A percentile compares a stretch with the other conserved stretches of the same genome.
phyloP scores from a whole-genome alignment of 2,329 filamentous ascomycete genomes.

The Alternaria postmessia region DNA sequence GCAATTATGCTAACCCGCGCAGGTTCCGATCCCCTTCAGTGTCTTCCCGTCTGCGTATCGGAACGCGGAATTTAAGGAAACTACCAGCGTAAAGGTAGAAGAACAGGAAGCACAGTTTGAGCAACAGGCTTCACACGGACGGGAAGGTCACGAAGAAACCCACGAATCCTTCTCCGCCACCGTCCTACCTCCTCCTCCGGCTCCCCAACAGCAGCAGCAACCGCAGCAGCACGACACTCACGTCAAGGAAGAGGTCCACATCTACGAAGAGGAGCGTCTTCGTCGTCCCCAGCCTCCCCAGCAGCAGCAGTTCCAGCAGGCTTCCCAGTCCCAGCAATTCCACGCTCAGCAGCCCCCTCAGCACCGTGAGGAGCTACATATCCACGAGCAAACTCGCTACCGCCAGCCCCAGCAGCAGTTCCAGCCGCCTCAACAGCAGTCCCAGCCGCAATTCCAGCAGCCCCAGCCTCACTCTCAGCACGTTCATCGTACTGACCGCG shows the following conservation, averaged over 20 bases:
- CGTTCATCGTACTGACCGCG: constrained; percentile 30
- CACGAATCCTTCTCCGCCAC: constrained; percentile 59
- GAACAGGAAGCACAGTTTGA: constrained; percentile 86
- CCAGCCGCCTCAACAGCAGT: constrained; percentile 3
- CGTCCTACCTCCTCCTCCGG: constrained; percentile 52
- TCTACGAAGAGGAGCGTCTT: constrained; percentile 79
- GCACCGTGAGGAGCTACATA: constrained; percentile 34
- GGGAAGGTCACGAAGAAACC: constrained; percentile 93
- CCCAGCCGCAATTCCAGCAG: constrained; percentile 7
- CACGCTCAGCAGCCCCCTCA: constrained; percentile 16
- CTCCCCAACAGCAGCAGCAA: constrained; percentile 1
- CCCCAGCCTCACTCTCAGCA: constrained; percentile 17
- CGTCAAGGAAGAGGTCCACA: constrained; percentile 86
- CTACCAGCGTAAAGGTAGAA: constrained; percentile 82
- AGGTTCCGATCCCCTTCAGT: constrained; percentile 90
- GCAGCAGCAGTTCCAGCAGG: constrained; percentile 4
- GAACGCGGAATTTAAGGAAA: constrained; percentile 63
- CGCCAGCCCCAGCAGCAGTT: constrained; percentile 9
- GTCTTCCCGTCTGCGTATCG: constrained; percentile 99
- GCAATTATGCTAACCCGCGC: constrained; percentile 25
- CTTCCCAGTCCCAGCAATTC: constrained; percentile 8
- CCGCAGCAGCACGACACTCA: constrained; percentile 53
- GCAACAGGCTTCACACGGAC: constrained; percentile 81
- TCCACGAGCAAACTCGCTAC: constrained; percentile 18
- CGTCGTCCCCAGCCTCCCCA: constrained; percentile 68